phyloP scores from a whole-genome alignment of 345 rosid genomes.

The Hibiscus syriacus region DNA sequence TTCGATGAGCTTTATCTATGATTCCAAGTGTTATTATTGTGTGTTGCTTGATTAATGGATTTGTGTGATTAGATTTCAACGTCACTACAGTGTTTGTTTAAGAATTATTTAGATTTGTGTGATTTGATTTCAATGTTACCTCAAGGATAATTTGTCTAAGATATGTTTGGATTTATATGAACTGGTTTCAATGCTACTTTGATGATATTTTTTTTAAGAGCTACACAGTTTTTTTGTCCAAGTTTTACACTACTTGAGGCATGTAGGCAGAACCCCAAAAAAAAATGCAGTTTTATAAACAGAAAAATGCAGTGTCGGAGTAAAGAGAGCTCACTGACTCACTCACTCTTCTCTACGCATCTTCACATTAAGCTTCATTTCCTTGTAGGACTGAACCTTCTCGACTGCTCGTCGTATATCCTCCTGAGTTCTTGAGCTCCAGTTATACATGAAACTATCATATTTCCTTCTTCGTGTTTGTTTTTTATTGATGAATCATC shows the following conservation, averaged over 20 bases:
- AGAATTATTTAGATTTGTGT: not conserved
- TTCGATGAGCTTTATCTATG: not conserved
- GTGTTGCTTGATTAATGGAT: not conserved
- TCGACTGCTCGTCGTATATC: constrained; percentile 39
- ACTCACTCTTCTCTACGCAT: constrained; percentile 40
- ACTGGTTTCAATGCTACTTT: too few species aligned
- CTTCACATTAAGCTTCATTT: constrained; percentile 55
- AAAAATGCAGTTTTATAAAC: not conserved
- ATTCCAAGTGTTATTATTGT: too few species aligned
- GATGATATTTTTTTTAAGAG: too few species aligned
- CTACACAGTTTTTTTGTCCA: too few species aligned
- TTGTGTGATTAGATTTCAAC: not conserved
- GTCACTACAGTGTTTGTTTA: fast-evolving
- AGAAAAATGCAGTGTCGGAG: not conserved
- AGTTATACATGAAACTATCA: not conserved
- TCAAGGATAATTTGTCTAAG: not conserved
- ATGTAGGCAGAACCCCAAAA: not conserved
- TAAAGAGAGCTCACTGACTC: constrained; percentile 13
- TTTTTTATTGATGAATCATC: not conserved
- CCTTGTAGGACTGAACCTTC: constrained; percentile 67
- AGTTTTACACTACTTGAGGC: not conserved
- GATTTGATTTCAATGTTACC: not conserved
- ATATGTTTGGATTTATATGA: too few species aligned
- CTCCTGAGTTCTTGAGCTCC: constrained; percentile 30
- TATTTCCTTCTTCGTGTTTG: constrained; percentile 8